Evolutionary conservation across 2,329 filamentous ascomycete genomes (phyloP).

Genomic region (Fusarium sp.): DNA sequence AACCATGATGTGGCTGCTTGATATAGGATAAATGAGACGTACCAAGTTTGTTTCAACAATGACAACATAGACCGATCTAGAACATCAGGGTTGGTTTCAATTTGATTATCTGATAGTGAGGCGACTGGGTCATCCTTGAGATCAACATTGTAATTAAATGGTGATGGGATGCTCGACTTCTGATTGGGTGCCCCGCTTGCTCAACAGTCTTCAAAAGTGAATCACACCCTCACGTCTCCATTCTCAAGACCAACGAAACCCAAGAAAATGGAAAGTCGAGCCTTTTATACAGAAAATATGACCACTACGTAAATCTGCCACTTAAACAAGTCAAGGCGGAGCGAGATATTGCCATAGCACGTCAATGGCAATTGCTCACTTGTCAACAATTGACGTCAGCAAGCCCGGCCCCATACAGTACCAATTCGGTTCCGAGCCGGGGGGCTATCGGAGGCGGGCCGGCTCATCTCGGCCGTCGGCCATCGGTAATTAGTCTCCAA

Average conservation of each 20-base stretch:
- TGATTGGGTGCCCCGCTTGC: not conserved
- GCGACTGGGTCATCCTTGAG: not conserved
- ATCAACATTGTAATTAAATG: not conserved
- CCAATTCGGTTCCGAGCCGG: conserved; percentile 24
- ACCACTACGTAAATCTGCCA: not conserved
- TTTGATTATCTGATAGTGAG: not conserved
- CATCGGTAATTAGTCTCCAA: conserved; percentile 22
- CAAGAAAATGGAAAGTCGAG: not conserved
- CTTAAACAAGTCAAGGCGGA: not conserved
- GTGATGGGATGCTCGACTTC: not conserved
- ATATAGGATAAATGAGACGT: not conserved
- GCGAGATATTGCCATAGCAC: not conserved
- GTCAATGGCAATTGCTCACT: not conserved
- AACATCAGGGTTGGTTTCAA: not conserved
- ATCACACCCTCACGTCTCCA: not conserved
- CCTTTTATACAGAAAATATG: not conserved
- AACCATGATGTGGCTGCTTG: not conserved
- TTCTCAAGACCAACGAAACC: not conserved
- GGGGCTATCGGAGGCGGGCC: conserved; percentile 11
- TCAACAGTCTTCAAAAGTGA: not conserved
- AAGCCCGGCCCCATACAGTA: conserved; percentile 16
- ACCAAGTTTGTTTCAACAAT: not conserved
- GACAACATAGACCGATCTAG: not conserved
- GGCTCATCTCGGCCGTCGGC: conserved; percentile 26
- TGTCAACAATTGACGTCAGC: conserved; percentile 14